Conservation (phyloP, 2,329 filamentous ascomycete genomes). For the Clonostachys solani region DNA sequence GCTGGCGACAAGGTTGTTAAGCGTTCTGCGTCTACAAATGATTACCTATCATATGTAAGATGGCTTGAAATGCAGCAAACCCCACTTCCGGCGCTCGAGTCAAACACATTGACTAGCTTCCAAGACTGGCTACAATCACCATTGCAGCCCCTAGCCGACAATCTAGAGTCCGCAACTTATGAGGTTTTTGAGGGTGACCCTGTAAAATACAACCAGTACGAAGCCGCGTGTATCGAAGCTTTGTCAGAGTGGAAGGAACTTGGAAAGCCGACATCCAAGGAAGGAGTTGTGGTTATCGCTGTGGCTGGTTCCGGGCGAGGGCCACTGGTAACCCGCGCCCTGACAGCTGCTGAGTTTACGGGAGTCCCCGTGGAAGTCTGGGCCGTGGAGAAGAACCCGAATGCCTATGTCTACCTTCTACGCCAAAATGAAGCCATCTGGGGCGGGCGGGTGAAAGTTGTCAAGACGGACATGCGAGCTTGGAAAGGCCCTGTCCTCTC, state of each 20-base stretch:
- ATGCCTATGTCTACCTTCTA: conserved; percentile 90
- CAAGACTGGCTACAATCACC: conserved; percentile 97
- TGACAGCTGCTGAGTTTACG: conserved; percentile 73
- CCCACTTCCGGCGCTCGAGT: conserved; percentile 46
- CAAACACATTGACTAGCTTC: conserved; percentile 50
- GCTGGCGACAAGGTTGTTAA: conserved; percentile 34
- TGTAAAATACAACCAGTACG: conserved; percentile 96
- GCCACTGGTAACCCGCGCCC: conserved; percentile 81
- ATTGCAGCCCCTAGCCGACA: conserved; percentile 90
- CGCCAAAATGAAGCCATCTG: conserved; percentile 81
- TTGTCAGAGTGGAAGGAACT: conserved; percentile 73
- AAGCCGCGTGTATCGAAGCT: conserved; percentile 76
- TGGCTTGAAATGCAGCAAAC: conserved; percentile 82
- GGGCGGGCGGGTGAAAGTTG: conserved; percentile 74
- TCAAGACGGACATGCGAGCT: conserved; percentile 95
- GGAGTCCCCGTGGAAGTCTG: conserved; percentile 80
- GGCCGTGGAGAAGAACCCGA: conserved; percentile 97
- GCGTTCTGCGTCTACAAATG: conserved; percentile 14
- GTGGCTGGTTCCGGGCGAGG: conserved; percentile 93
- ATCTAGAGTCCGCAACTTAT: conserved; percentile 94
- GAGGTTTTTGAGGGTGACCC: conserved; percentile 98
- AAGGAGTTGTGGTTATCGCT: conserved; percentile 75
- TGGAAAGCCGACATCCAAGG: conserved; percentile 66
- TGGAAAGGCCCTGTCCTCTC: conserved; percentile 77
- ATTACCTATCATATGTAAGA: conserved; percentile 73